Evolutionary conservation across 164 flowering plant species (phyloP).

Genomic region (Paratinospora sagittata): DNA sequence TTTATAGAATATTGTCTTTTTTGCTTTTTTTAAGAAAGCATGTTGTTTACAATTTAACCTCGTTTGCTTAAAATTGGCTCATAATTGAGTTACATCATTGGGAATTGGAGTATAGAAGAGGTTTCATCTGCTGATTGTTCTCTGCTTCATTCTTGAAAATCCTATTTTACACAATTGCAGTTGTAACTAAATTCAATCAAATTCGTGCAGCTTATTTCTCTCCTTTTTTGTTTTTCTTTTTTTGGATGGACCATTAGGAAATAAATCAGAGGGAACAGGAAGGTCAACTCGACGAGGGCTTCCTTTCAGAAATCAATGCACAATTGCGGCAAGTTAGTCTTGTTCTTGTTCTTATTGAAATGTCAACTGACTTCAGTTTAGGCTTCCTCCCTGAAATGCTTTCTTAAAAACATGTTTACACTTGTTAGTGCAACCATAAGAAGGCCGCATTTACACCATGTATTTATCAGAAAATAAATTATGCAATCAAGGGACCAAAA

Average conservation of each 20-base stretch:
- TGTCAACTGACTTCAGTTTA: too few species aligned
- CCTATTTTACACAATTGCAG: not conserved
- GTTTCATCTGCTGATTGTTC: not conserved
- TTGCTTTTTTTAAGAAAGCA: not conserved
- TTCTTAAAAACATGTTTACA: not conserved
- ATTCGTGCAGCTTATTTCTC: not conserved
- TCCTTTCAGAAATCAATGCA: constrained; percentile 88
- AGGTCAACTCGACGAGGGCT: constrained; percentile 89
- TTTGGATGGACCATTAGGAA: constrained; percentile 39
- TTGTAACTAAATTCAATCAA: not conserved
- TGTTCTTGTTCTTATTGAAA: too few species aligned
- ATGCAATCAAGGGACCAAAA: not conserved
- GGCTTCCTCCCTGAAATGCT: too few species aligned
- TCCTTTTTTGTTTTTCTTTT: not conserved
- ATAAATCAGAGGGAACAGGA: constrained; percentile 70
- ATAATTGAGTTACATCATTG: too few species aligned
- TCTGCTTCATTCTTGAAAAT: not conserved
- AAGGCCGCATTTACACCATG: not conserved
- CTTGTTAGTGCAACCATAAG: not conserved
- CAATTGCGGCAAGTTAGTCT: constrained; percentile 74
- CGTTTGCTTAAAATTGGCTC: too few species aligned
- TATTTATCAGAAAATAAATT: not conserved
- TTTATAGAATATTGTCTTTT: not conserved
- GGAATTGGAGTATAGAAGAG: not conserved
- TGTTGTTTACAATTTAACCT: not conserved